Evolutionary conservation across 441 rosid species (phyloP).

Genomic region (Euphorbia celastroides): DNA sequence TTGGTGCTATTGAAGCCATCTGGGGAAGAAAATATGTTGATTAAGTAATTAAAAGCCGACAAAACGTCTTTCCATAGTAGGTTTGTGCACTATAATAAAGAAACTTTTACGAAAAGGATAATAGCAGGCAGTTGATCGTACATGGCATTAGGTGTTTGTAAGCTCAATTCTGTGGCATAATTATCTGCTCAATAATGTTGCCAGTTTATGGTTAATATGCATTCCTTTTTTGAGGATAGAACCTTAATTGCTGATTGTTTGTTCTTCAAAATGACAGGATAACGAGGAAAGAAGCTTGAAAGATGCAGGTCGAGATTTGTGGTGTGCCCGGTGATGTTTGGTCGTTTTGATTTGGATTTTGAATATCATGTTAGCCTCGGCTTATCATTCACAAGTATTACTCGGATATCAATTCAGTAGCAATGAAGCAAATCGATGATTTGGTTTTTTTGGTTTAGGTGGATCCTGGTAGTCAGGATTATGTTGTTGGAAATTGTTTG

Average conservation of each 20-base stretch:
- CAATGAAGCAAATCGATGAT: neutral
- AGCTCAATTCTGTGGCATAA: too few species aligned
- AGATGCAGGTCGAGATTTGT: constrained; percentile 13
- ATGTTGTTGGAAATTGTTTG: neutral
- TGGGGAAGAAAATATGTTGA: too few species aligned
- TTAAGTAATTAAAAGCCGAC: too few species aligned
- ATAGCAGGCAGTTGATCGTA: neutral
- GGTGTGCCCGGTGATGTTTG: constrained; percentile 1
- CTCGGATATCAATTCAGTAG: neutral
- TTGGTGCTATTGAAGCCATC: too few species aligned
- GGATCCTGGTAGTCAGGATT: too few species aligned
- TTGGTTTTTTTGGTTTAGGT: neutral
- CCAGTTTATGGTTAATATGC: neutral
- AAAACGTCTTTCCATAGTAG: too few species aligned
- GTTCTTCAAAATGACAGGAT: constrained; percentile 47
- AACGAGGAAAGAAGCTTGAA: constrained; percentile 90
- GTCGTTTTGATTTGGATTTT: neutral
- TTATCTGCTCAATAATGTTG: neutral
- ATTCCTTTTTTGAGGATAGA: neutral
- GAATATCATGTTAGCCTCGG: neutral
- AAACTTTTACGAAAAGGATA: too few species aligned
- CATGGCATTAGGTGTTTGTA: neutral
- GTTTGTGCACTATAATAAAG: too few species aligned
- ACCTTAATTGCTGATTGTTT: constrained; percentile 10
- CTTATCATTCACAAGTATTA: neutral